phyloP scores from a whole-genome alignment of 2,329 filamentous ascomycete species.

The Penicillium sp. region DNA sequence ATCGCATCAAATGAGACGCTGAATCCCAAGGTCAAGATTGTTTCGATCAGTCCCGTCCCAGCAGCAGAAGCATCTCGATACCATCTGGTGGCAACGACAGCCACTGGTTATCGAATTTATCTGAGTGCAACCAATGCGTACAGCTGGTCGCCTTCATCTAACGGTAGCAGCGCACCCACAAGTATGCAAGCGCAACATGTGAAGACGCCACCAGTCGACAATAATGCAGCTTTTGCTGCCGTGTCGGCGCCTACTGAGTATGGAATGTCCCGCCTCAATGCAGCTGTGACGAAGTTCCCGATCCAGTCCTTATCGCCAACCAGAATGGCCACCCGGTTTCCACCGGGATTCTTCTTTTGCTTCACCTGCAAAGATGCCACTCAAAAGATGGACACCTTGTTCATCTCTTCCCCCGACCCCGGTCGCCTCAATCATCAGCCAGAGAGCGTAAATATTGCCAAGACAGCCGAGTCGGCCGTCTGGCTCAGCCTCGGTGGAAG shows the following conservation, averaged over 20 bases:
- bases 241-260: background rate
- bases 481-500: conserved; percentile 70
- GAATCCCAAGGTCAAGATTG: conserved; percentile 65
- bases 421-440: conserved; percentile 64
- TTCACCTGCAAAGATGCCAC: conserved; percentile 62
- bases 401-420: conserved; percentile 81
- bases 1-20: conserved; percentile 64
- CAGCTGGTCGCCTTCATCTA: conserved; percentile 49
- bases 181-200: conserved; percentile 98
- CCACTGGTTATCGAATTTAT: conserved; percentile 85
- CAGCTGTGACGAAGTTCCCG: conserved; percentile 46
- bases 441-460: conserved; percentile 49
- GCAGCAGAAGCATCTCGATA: conserved; percentile 76
- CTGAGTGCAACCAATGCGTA: conserved; percentile 78
- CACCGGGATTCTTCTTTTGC: conserved; percentile 87
- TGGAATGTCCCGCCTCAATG: background rate
- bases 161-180: conserved; percentile 64
- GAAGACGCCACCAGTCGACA: conserved; percentile 70
- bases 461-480: conserved; percentile 71
- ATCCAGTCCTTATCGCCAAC: conserved; percentile 39
- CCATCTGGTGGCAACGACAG: conserved; percentile 83
- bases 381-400: conserved; percentile 61
- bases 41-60: conserved; percentile 80
- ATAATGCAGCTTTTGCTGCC: conserved; percentile 10
- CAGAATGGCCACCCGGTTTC: conserved; percentile 50